phyloP scores from a whole-genome alignment of 495 filamentous ascomycete species.

The Collariella sp. region DNA sequence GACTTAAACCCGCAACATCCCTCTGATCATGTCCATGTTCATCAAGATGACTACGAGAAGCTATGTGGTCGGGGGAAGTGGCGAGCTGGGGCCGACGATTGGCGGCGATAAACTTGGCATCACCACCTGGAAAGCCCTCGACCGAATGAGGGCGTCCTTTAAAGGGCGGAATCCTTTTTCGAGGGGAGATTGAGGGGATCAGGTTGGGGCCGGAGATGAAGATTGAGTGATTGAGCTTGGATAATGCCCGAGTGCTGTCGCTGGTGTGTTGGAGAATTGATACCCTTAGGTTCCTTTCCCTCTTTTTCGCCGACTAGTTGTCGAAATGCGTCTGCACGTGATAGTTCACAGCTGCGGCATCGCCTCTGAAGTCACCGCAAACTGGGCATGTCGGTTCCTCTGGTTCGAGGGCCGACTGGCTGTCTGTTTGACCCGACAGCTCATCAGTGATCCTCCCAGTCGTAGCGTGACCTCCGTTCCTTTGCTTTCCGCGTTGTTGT shows the following conservation, averaged over 20 bases:
- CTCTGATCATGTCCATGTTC: slow-evolving; percentile 30
- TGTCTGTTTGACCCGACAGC: neutral
- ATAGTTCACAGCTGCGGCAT: slow-evolving; percentile 48
- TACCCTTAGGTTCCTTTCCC: too few species aligned
- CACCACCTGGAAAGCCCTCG: too few species aligned
- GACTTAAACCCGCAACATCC: slow-evolving; percentile 24
- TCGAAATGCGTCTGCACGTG: slow-evolving; percentile 51
- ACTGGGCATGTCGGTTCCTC: slow-evolving; percentile 46
- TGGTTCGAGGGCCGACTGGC: neutral
- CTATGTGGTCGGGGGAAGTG: neutral
- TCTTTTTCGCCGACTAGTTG: slow-evolving; percentile 10
- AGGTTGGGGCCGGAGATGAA: too few species aligned
- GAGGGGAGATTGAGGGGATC: too few species aligned
- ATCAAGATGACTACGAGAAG: slow-evolving; percentile 10
- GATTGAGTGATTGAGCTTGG: too few species aligned
- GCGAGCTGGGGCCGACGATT: too few species aligned
- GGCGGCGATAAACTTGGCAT: too few species aligned
- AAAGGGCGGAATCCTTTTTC: too few species aligned
- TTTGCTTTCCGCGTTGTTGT: slow-evolving; percentile 27
- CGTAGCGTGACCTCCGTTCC: slow-evolving; percentile 13
- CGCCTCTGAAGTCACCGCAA: slow-evolving; percentile 51
- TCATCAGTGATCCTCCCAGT: neutral
- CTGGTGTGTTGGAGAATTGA: too few species aligned
- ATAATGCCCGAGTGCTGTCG: neutral
- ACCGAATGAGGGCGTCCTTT: too few species aligned